Evolutionary conservation across 2,329 filamentous ascomycete genomes (phyloP).

Genomic region (Pseudogymnoascus sp.): DNA sequence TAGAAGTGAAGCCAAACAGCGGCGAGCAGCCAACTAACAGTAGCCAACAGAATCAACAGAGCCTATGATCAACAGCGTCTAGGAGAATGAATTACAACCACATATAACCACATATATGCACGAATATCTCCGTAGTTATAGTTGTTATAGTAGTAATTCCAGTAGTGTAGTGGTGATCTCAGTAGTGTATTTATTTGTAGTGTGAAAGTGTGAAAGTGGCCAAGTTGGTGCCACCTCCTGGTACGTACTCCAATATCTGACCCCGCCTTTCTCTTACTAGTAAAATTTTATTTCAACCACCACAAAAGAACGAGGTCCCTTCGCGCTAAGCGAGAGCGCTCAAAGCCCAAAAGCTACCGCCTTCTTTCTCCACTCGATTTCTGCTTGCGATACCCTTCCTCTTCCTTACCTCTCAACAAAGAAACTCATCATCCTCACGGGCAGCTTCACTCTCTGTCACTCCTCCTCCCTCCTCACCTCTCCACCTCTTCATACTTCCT

Average conservation of each 20-base stretch:
- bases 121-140: neutral
- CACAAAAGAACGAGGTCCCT: conserved; percentile 7
- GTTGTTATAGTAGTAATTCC: neutral
- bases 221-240: neutral
- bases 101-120: neutral
- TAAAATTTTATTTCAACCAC: conserved; percentile 10
- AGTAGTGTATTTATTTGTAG: neutral
- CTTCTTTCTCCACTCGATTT: conserved; percentile 16
- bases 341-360: conserved; percentile 10
- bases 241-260: conserved; percentile 8
- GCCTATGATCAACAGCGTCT: neutral
- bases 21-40: neutral
- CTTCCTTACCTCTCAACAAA: conserved; percentile 14
- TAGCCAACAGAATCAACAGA: neutral
- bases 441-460: conserved; percentile 16
- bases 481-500: conserved; percentile 12
- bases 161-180: neutral
- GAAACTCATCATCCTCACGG: conserved; percentile 18
- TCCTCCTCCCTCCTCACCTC: conserved; percentile 14
- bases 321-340: conserved; percentile 8
- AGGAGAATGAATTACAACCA: neutral
- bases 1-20: neutral
- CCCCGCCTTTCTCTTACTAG: conserved; percentile 6
- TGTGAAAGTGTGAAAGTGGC: neutral
- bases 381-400: conserved; percentile 18